phyloP scores from a whole-genome alignment of 2,329 filamentous ascomycete species.

The Arthroderma sp. region DNA sequence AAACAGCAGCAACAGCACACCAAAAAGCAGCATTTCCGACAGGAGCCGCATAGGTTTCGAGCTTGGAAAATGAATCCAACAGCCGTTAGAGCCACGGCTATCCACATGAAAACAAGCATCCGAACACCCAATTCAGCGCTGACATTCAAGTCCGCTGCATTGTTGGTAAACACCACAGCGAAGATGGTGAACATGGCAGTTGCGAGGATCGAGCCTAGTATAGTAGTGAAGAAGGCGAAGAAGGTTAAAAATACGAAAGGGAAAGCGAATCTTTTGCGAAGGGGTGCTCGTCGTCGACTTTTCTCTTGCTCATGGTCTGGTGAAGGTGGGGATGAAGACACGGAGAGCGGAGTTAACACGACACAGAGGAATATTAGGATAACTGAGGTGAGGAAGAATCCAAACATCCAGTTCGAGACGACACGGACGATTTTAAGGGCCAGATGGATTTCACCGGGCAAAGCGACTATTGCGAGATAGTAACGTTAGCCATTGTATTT shows the following conservation, averaged over 20 bases:
- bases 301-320: conserved; percentile 14
- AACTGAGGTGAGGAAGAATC: conserved; percentile 62
- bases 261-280: conserved; percentile 33
- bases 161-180: conserved; percentile 56
- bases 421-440: conserved; percentile 62
- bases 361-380: conserved; percentile 61
- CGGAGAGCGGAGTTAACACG: conserved; percentile 45
- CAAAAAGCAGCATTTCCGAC: conserved; percentile 1
- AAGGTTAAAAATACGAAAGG: conserved; percentile 56
- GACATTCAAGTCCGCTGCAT: conserved; percentile 63
- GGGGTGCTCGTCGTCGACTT: conserved; percentile 7
- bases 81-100: conserved; percentile 53
- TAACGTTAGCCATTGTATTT: conserved; percentile 1
- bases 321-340: conserved; percentile 28
- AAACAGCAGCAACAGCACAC: not conserved
- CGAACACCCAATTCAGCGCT: conserved; percentile 51
- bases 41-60: conserved; percentile 22
- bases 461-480: conserved; percentile 42
- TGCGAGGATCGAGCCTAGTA: conserved; percentile 58
- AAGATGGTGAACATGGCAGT: conserved; percentile 78
- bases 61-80: conserved; percentile 62
- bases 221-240: conserved; percentile 52
- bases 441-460: conserved; percentile 59
- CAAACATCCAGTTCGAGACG: conserved; percentile 78
- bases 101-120: conserved; percentile 88